A percentile compares a stretch with the other conserved stretches of the same genome.
These are phyloP conservation scores for Borovskyia barvae DNA, from an alignment of 208 protist genomes.

Conservation along the genomic window DNA sequence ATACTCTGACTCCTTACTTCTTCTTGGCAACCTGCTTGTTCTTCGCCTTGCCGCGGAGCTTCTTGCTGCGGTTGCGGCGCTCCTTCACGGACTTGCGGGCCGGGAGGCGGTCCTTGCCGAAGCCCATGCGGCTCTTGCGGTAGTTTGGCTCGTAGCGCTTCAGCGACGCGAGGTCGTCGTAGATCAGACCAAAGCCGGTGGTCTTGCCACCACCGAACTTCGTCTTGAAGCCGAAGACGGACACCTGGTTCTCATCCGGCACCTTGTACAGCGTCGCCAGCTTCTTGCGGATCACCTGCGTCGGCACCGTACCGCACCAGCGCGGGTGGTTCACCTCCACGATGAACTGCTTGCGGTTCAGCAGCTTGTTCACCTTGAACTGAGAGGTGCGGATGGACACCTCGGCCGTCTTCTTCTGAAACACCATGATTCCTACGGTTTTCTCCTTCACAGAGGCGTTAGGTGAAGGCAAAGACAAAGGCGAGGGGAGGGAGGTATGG, in stretches of 20 bases:
- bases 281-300: constrained; percentile 93
- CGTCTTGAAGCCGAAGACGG: constrained; percentile 98
- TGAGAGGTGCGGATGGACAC: constrained; percentile 94
- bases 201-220: constrained; percentile 99
- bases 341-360: constrained; percentile 99
- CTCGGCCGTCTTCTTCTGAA: constrained; percentile 93
- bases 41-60: constrained; percentile 97
- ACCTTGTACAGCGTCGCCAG: constrained; percentile 98
- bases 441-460: constrained; percentile 1
- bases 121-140: constrained; percentile 94
- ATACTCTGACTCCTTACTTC: too few relatives aligned
- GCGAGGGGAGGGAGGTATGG: constrained; percentile 6
- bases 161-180: constrained; percentile 94
- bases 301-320: constrained; percentile 93
- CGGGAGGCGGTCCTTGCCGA: constrained; percentile 84
- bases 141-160: constrained; percentile 99
- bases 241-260: constrained; percentile 92
- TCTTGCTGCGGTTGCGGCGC: constrained; percentile 98
- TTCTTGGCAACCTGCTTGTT: constrained; percentile 89
- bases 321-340: constrained; percentile 87
- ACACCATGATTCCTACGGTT: constrained; percentile 80
- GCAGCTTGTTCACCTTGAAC: constrained; percentile 99
- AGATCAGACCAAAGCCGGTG: constrained; percentile 99
- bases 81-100: constrained; percentile 99
- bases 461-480: neutral